Conservation (phyloP, 1,139 yeast genomes). For the Zhuliangozyma blackwelliae region DNA sequence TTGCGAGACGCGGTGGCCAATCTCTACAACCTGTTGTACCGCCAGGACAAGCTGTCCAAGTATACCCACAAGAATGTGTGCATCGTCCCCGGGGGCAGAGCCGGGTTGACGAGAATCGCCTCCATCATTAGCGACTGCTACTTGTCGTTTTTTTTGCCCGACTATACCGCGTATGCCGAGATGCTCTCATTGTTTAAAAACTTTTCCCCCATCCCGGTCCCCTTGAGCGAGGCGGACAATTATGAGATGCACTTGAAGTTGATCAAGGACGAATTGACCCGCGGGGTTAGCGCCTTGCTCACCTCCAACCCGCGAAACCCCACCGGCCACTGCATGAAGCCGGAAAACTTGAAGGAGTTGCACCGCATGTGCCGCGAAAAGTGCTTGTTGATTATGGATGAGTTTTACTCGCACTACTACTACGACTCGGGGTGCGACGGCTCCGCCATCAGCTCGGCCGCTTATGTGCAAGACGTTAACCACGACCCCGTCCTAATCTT, state of each 20-base stretch:
- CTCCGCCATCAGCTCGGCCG: conserved; percentile 52
- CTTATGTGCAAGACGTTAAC: conserved; percentile 54
- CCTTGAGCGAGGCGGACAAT: conserved; percentile 56
- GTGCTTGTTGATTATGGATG: conserved; percentile 65
- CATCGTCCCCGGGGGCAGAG: conserved; percentile 69
- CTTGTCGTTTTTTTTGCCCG: conserved; percentile 61
- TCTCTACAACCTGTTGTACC: conserved; percentile 54
- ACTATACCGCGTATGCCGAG: conserved; percentile 71
- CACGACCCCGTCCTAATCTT: conserved; percentile 59
- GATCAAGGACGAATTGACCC: conserved; percentile 50
- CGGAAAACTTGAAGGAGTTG: conserved; percentile 47
- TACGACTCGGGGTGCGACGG: conserved; percentile 60
- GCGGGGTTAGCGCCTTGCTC: conserved; percentile 61
- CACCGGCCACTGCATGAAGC: conserved; percentile 56
- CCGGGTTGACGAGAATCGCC: conserved; percentile 65
- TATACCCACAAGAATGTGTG: conserved; percentile 65
- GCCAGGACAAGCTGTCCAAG: conserved; percentile 47
- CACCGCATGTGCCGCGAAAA: conserved; percentile 56
- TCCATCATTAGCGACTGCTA: conserved; percentile 61
- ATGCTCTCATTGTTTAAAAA: conserved; percentile 65
- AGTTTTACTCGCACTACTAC: conserved; percentile 60
- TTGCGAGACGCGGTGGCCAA: conserved; percentile 62
- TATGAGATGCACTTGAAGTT: conserved; percentile 57
- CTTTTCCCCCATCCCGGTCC: conserved; percentile 66
- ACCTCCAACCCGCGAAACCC: conserved; percentile 69